Percentiles rank a stretch among this genome's conserved stretches.
These are phyloP conservation scores for Pistacia vera DNA, from an alignment of 345 rosid genomes.

Conservation along the genomic window DNA sequence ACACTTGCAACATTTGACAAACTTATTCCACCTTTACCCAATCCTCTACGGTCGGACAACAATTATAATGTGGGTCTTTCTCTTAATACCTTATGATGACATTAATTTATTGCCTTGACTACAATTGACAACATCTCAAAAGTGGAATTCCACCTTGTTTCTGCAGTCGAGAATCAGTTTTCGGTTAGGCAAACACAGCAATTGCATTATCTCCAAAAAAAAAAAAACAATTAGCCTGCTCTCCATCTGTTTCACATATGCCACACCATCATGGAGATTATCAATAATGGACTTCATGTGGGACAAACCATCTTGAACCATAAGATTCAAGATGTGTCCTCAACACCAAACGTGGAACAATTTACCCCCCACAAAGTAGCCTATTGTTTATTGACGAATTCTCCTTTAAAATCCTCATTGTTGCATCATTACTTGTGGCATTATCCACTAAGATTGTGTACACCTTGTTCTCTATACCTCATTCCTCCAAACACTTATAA, in stretches of 20 bases:
- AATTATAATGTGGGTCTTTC: background rate
- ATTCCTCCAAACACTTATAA: constrained; percentile 17
- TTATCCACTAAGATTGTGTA: constrained; percentile 5
- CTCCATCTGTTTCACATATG: constrained; percentile 1
- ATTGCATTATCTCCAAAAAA: constrained; percentile 1
- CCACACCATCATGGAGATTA: background rate
- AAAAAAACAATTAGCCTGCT: background rate
- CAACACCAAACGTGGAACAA: constrained; percentile 5
- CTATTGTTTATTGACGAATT: background rate
- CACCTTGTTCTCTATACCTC: background rate
- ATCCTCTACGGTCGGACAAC: constrained; percentile 13
- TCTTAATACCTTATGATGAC: background rate
- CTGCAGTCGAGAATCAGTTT: too few species aligned
- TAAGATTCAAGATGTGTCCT: background rate
- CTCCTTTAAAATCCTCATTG: background rate
- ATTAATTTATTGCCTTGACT: too few species aligned
- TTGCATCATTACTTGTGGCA: too few species aligned
- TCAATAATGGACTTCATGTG: background rate
- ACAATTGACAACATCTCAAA: background rate
- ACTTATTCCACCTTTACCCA: constrained; percentile 10
- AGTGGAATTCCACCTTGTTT: background rate
- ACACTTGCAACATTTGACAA: background rate
- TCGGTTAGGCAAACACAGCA: background rate
- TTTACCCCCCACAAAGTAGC: constrained; percentile 14
- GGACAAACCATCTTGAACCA: constrained; percentile 12